A percentile compares a stretch with the other conserved stretches of the same genome.
Evolutionary conservation across 768 basidiomycete species (phyloP).

Genomic region (Mycena vulgaris): DNA sequence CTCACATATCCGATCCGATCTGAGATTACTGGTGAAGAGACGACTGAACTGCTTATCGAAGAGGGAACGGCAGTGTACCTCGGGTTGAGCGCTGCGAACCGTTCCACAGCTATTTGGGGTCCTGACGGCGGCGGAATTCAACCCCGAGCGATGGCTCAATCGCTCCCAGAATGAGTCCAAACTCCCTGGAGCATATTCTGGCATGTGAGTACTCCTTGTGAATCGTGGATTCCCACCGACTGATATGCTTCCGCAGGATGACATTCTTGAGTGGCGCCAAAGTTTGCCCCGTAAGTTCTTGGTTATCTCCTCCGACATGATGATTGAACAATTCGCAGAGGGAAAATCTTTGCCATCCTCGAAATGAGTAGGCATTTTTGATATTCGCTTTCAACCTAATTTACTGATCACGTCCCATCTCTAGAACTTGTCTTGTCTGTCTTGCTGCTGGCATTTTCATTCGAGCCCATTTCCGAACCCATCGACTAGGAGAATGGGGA

Average conservation of each 20-base stretch:
- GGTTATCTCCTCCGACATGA: conserved; percentile 35
- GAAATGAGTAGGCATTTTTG: conserved; percentile 53
- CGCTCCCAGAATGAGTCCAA: conserved; percentile 36
- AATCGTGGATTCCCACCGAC: conserved; percentile 54
- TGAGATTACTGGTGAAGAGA: conserved; percentile 41
- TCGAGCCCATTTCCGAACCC: conserved; percentile 37
- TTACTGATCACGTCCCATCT: not conserved
- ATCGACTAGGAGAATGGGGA: conserved; percentile 47
- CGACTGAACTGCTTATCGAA: conserved; percentile 53
- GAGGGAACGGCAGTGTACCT: conserved; percentile 55
- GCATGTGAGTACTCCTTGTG: not conserved
- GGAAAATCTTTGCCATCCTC: conserved; percentile 54
- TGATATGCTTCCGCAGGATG: conserved; percentile 50
- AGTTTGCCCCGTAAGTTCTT: conserved; percentile 59
- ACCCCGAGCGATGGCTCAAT: conserved; percentile 65
- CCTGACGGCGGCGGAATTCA: no score
- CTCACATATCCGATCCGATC: conserved; percentile 51
- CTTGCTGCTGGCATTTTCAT: conserved; percentile 42
- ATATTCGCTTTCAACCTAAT: not conserved
- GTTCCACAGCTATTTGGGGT: conserved; percentile 61
- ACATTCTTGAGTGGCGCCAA: conserved; percentile 62
- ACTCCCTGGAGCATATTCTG: conserved; percentile 39
- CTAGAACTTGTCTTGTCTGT: conserved; percentile 46
- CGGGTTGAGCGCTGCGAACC: conserved; percentile 52
- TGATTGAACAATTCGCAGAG: conserved; percentile 40